A percentile compares a stretch with the other conserved stretches of the same genome.
These are phyloP conservation scores for Thinopyrum elongatum DNA, from an alignment of 176 grass and related monocot species.

Conservation along the genomic window DNA sequence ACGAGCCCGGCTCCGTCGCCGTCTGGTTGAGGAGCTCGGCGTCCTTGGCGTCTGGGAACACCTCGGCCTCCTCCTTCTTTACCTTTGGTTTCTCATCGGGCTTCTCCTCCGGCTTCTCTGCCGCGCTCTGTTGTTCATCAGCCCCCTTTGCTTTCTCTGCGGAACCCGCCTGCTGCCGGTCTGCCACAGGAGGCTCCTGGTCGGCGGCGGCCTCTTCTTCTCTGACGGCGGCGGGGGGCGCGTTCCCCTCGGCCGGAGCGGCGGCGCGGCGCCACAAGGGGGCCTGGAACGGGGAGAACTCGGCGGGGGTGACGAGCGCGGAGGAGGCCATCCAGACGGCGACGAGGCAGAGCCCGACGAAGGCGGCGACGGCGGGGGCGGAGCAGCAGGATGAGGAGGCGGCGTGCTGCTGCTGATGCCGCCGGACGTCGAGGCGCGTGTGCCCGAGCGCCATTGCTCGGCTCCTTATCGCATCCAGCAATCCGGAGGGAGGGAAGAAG, in stretches of 20 bases:
- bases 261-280: not conserved
- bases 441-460: conserved; percentile 51
- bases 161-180: not conserved
- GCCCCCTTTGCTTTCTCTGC: not conserved
- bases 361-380: conserved; percentile 38
- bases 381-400: conserved; percentile 40
- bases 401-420: not conserved
- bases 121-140: not conserved
- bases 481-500: not conserved
- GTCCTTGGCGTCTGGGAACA: conserved; percentile 38
- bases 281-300: conserved; percentile 44
- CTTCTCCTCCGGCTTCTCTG: not conserved
- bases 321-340: conserved; percentile 77
- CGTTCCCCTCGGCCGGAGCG: not conserved
- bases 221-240: conserved; percentile 25
- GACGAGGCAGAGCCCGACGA: conserved; percentile 71
- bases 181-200: not conserved
- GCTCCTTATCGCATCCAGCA: conserved; percentile 17
- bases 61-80: conserved; percentile 33
- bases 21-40: conserved; percentile 63
- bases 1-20: conserved; percentile 27
- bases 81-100: not conserved
- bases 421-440: conserved; percentile 32
- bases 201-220: not conserved
- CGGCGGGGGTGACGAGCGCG: conserved; percentile 57